Evolutionary conservation across 345 rosid species (phyloP).

Genomic region (Ceriops zippeliana): DNA sequence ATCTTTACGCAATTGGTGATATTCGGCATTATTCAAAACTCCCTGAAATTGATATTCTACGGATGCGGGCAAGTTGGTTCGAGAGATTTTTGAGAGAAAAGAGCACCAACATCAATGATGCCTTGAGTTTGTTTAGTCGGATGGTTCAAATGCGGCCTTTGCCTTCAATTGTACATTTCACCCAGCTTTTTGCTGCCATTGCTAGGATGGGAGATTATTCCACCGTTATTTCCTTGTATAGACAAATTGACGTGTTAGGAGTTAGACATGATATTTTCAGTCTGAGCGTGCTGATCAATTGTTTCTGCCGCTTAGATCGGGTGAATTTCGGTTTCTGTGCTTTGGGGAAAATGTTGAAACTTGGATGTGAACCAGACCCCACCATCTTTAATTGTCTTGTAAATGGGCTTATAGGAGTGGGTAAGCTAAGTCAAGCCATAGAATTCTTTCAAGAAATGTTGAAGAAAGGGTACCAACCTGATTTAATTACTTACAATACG

Average conservation of each 20-base stretch:
- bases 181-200: background rate
- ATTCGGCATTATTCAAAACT: background rate
- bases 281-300: constrained; percentile 8
- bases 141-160: constrained; percentile 9
- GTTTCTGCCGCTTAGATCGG: constrained; percentile 3
- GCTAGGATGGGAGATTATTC: background rate
- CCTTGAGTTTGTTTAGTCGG: background rate
- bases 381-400: constrained; percentile 11
- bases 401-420: constrained; percentile 9
- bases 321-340: constrained; percentile 13
- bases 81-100: background rate
- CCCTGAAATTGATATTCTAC: background rate
- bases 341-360: constrained; percentile 11
- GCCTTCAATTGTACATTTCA: constrained; percentile 8
- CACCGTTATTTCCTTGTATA: background rate
- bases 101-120: background rate
- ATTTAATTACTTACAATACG: constrained; percentile 1
- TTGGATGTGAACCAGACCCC: constrained; percentile 7
- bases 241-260: constrained; percentile 4
- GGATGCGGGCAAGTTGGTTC: background rate
- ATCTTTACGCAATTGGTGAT: background rate
- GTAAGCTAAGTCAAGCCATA: constrained; percentile 6
- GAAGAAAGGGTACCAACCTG: background rate
- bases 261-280: background rate
- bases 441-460: constrained; percentile 1